Conservation (phyloP, 108 stramenopile genomes). For the Pseudonitzschia pungens region DNA sequence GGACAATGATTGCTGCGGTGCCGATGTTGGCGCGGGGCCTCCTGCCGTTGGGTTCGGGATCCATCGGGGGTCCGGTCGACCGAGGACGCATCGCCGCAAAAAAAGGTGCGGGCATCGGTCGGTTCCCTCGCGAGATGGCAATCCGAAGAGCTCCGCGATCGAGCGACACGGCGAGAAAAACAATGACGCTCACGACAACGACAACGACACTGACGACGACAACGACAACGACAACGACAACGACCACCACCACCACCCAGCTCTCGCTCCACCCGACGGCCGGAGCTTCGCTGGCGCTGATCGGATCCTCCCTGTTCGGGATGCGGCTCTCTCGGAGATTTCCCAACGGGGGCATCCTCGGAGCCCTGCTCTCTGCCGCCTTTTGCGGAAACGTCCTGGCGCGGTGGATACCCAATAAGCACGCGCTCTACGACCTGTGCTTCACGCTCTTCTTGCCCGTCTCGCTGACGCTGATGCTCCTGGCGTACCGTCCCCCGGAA, state of each 20-base stretch:
- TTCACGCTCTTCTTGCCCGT: slow-evolving; percentile 69
- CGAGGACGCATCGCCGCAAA: neutral
- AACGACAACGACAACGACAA: neutral
- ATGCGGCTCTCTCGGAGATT: slow-evolving; percentile 14
- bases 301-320: slow-evolving; percentile 27
- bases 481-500: slow-evolving; percentile 24
- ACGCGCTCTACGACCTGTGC: slow-evolving; percentile 61
- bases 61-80: neutral
- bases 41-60: neutral
- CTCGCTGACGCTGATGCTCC: slow-evolving; percentile 58
- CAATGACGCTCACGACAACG: neutral
- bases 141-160: too few relatives aligned
- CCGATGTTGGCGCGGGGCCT: neutral
- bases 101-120: neutral
- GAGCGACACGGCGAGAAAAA: too few relatives aligned
- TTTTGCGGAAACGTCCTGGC: slow-evolving; percentile 38
- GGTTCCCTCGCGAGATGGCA: too few relatives aligned
- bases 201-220: neutral
- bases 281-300: slow-evolving; percentile 27
- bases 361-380: slow-evolving; percentile 47
- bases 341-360: slow-evolving; percentile 48
- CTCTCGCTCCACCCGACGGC: slow-evolving; percentile 12
- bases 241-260: neutral
- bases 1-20: neutral
- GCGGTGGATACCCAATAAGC: slow-evolving; percentile 42